Conservation (phyloP, 148 eudicot species). For the Camellia japonica region DNA sequence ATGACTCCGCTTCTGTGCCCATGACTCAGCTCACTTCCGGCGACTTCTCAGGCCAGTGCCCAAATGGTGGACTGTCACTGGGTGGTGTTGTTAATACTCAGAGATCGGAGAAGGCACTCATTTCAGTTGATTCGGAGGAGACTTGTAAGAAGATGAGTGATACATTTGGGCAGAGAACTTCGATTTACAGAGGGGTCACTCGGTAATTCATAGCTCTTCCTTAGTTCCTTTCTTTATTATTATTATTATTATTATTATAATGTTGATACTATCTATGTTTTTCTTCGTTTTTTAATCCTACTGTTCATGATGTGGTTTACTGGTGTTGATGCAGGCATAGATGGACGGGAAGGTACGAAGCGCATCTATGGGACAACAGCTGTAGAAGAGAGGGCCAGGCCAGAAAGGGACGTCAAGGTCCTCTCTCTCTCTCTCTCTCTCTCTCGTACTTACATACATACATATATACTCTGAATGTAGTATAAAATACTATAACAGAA, state of each 20-base stretch:
- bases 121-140: conserved; percentile 36
- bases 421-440: background rate
- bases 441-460: background rate
- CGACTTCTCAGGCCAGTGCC: conserved; percentile 39
- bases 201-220: conserved; percentile 36
- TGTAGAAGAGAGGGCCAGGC: conserved; percentile 99
- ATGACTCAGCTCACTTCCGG: conserved; percentile 19
- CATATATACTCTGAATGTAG: too few relatives aligned
- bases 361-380: conserved; percentile 99
- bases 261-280: too few relatives aligned
- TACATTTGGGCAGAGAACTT: conserved; percentile 92
- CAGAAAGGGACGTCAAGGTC: conserved; percentile 99
- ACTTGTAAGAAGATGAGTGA: conserved; percentile 64
- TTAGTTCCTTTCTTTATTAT: background rate
- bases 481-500: too few relatives aligned
- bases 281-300: too few relatives aligned
- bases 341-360: conserved; percentile 99
- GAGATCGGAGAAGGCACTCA: conserved; percentile 33
- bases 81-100: conserved; percentile 30
- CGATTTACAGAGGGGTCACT: conserved; percentile 96
- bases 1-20: conserved; percentile 53
- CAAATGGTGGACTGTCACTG: conserved; percentile 44
- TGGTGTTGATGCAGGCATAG: conserved; percentile 55
- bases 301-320: too few relatives aligned
- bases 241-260: too few relatives aligned